Percentiles rank a stretch among this genome's conserved stretches.
Conservation (phyloP, 1,284 basidiomycete genomes). For the Exobasidium cylindrosporum region DNA sequence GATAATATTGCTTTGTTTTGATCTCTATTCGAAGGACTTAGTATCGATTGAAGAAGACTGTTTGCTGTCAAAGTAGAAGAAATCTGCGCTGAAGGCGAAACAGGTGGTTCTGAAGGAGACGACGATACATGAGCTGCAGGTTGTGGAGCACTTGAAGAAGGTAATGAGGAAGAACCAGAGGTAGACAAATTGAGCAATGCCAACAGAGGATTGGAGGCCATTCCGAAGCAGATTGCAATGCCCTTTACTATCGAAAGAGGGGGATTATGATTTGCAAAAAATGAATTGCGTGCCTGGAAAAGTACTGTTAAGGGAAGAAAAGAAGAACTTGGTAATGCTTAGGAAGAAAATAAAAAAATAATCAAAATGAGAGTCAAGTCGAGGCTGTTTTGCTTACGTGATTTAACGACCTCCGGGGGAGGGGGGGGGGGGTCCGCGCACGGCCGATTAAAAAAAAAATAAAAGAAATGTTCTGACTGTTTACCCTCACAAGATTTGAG, state of each 20-base stretch:
- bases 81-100: background rate
- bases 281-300: background rate
- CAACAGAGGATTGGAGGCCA: conserved; percentile 5
- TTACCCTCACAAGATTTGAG: too few relatives aligned
- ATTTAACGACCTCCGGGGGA: too few relatives aligned
- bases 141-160: background rate
- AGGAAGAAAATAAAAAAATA: background rate
- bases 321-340: background rate
- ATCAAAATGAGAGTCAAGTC: background rate
- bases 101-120: background rate
- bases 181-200: background rate
- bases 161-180: background rate
- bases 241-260: background rate
- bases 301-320: background rate
- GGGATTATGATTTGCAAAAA: background rate
- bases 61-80: background rate
- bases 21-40: background rate
- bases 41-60: background rate
- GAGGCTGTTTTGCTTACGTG: too few relatives aligned
- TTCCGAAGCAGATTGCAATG: background rate
- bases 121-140: background rate
- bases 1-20: background rate
- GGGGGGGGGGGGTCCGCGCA: too few relatives aligned
- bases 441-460: too few relatives aligned
- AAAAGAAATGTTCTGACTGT: too few relatives aligned